Evolutionary conservation across 495 filamentous ascomycete genomes (phyloP).

Genomic region (Cercophora newfieldiana): DNA sequence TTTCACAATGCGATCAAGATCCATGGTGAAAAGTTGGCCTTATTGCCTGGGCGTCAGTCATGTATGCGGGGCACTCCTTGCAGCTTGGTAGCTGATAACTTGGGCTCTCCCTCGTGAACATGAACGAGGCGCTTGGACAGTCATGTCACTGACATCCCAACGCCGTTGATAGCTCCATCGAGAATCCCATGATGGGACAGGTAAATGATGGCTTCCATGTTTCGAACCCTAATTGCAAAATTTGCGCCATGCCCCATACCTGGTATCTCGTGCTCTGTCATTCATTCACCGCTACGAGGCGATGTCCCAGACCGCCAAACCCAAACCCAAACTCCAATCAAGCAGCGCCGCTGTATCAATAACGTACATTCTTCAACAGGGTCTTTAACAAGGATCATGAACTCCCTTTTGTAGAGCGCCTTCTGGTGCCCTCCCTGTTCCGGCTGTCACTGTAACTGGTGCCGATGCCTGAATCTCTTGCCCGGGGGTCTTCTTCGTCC

Average conservation of each 20-base stretch:
- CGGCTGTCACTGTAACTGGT: conserved; percentile 46
- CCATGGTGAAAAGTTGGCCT: no score
- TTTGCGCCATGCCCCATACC: not conserved
- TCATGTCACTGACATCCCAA: no score
- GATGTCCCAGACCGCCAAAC: not conserved
- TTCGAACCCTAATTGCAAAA: not conserved
- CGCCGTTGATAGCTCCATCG: not conserved
- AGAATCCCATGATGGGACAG: not conserved
- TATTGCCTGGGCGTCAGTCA: no score
- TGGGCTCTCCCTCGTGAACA: no score
- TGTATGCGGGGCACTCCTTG: no score
- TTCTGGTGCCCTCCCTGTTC: conserved; percentile 25
- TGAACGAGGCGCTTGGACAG: no score
- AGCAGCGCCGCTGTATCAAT: not conserved
- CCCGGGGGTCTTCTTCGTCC: conserved; percentile 40
- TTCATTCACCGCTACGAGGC: not conserved
- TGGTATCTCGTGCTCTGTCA: not conserved
- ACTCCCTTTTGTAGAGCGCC: conserved; percentile 13
- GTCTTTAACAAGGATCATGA: not conserved
- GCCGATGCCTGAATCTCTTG: conserved; percentile 48
- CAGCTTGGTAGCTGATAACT: no score
- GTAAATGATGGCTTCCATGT: not conserved
- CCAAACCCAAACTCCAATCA: not conserved
- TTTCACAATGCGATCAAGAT: no score
- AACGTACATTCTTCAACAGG: no score